Evolutionary conservation across 441 rosid species (phyloP), one percentile per base, ranked within the genome.

Genomic region (Flueggea neowawraea): DNA sequence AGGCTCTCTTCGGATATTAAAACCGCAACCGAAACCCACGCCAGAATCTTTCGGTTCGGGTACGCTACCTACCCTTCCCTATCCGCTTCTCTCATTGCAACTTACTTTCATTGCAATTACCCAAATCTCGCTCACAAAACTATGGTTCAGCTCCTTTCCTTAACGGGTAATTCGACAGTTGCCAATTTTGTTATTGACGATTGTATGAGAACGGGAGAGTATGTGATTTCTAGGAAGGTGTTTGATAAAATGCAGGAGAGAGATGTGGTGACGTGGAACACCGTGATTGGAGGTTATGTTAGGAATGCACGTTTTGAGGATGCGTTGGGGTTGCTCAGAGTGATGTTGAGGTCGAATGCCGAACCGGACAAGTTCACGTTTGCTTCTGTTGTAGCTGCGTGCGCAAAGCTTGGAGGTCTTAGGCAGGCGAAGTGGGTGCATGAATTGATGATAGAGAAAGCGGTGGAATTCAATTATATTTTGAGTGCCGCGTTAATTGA

Each of bases 261-360:
- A 72, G 96, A 90, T 71, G 84, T 80, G 56, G 73, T 88, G 51
- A 87, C 98, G 0, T 92, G 97, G 98, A 92, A 92, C 73, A 83
- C 94, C 0, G 67, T 92, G 87, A 71, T 90, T 52, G 89, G 93
- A 0, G 97, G 91, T 53, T 86, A 66, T 73, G 56, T 77, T 41
- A 81, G 68, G 36, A 80, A 73, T 57, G 76, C 82, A 31, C 75
- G 85, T 54, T 72, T 56, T 64, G 69, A 63, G 33, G 83, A 78
- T 60, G 66, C 80, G 6, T 56, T 88, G 61, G 73, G 68, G 51
- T 28, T 79, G 59, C 90, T 92, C 32, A 57, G 64, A 54, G 65
- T 66, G 53, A 90, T 88, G 97, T 69, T 84, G 31, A 72, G 68
- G 31, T 65, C 22, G 10, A 71, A 79, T 47, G 51, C 73, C 39